These are phyloP conservation scores for Stephanodiscus minutulus DNA, from an alignment of 108 stramenopile species.

Conservation along the genomic window DNA sequence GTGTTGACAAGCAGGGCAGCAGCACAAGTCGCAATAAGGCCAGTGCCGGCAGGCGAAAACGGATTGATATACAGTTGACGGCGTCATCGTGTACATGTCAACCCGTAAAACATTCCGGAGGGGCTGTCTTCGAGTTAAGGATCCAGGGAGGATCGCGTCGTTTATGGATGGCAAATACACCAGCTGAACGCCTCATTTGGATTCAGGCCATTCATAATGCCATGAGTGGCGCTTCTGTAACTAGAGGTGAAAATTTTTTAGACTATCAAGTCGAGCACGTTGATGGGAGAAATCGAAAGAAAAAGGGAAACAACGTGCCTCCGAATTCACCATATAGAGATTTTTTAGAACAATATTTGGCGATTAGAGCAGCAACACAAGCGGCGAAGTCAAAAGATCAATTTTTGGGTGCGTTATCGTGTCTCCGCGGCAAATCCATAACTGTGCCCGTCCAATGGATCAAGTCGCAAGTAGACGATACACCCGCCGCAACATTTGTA, in stretches of 20 bases:
- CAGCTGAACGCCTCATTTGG: slow-evolving; percentile 75
- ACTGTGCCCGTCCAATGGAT: slow-evolving; percentile 83
- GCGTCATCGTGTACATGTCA: slow-evolving; percentile 64
- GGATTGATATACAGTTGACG: slow-evolving; percentile 64
- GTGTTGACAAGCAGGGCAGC: slow-evolving; percentile 14
- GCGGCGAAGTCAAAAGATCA: slow-evolving; percentile 62
- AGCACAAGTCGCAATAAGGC: not conserved
- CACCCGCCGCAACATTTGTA: slow-evolving; percentile 39
- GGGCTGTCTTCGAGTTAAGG: slow-evolving; percentile 60
- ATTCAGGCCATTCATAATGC: slow-evolving; percentile 79
- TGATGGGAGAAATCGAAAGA: slow-evolving; percentile 23
- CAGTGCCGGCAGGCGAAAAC: slow-evolving; percentile 46
- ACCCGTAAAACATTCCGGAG: slow-evolving; percentile 56
- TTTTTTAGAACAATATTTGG: slow-evolving; percentile 63
- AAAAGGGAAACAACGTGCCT: slow-evolving; percentile 37
- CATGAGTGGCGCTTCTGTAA: slow-evolving; percentile 79
- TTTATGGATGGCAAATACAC: slow-evolving; percentile 74
- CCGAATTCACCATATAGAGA: slow-evolving; percentile 59
- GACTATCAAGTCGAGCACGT: slow-evolving; percentile 44
- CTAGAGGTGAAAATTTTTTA: slow-evolving; percentile 58
- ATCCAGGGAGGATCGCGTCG: slow-evolving; percentile 63
- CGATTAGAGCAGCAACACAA: slow-evolving; percentile 48
- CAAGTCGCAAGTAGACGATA: slow-evolving; percentile 59
- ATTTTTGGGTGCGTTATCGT: slow-evolving; percentile 55
- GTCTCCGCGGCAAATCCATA: slow-evolving; percentile 38